phyloP scores from a whole-genome alignment of 106 monocot genomes.

The Chionographis japonica region DNA sequence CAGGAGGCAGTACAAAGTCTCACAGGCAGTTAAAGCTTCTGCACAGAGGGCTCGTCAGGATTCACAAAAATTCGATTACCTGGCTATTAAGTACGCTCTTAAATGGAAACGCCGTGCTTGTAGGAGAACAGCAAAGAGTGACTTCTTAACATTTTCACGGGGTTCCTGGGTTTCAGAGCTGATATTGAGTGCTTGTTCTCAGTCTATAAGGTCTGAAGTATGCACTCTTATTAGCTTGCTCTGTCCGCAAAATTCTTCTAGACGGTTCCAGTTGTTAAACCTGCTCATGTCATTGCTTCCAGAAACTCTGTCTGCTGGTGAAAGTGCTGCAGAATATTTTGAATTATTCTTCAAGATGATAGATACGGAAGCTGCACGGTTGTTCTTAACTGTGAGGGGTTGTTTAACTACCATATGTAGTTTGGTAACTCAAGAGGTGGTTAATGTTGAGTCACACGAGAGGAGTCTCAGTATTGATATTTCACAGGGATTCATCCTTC shows the following conservation, averaged over 20 bases:
- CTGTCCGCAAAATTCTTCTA: constrained; percentile 62
- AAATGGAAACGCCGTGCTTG: constrained; percentile 83
- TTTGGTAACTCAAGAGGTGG: constrained; percentile 74
- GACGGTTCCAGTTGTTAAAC: constrained; percentile 81
- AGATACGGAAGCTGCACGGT: constrained; percentile 61
- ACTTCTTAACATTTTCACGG: constrained; percentile 79
- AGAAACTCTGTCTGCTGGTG: constrained; percentile 70
- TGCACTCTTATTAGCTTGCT: constrained; percentile 73
- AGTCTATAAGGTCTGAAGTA: constrained; percentile 93
- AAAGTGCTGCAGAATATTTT: constrained; percentile 98
- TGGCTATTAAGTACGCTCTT: constrained; percentile 85
- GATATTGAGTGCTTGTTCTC: constrained; percentile 95
- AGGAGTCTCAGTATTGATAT: constrained; percentile 93
- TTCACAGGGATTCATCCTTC: constrained; percentile 94
- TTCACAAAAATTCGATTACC: constrained; percentile 64
- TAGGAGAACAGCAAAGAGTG: constrained; percentile 48
- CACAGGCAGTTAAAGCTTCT: constrained; percentile 55
- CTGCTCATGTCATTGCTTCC: constrained; percentile 77
- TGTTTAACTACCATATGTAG: constrained; percentile 64
- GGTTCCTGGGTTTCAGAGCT: constrained; percentile 97
- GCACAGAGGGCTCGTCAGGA: constrained; percentile 61
- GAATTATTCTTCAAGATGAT: constrained; percentile 85
- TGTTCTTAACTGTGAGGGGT: constrained; percentile 90
- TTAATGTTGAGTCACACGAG: constrained; percentile 79
- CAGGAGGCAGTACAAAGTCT: constrained; percentile 83